A percentile compares a stretch with the other conserved stretches of the same genome.
Evolutionary conservation across 768 basidiomycete species (phyloP).

Genomic region (Terana coerulea): DNA sequence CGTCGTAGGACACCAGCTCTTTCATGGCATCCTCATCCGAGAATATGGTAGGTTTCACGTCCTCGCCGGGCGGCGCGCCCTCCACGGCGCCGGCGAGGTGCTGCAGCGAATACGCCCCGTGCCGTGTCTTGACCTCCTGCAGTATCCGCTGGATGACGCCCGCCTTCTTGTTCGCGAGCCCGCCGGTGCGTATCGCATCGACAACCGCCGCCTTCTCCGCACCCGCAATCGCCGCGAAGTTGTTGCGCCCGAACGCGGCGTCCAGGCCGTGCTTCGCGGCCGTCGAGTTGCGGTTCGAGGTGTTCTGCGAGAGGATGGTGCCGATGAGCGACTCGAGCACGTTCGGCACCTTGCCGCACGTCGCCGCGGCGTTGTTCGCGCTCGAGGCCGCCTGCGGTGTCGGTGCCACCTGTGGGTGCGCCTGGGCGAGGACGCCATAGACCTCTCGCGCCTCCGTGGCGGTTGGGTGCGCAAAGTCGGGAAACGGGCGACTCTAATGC

Average conservation of each 20-base stretch:
- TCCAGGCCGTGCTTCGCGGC: conserved; percentile 49
- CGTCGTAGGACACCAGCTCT: conserved; percentile 51
- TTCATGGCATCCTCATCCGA: conserved; percentile 51
- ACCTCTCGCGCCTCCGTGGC: conserved; percentile 37
- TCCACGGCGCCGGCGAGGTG: conserved; percentile 38
- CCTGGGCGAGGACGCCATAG: conserved; percentile 35
- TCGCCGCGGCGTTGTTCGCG: conserved; percentile 36
- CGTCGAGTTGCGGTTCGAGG: conserved; percentile 45
- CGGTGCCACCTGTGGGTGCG: conserved; percentile 25
- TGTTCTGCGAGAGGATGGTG: conserved; percentile 60
- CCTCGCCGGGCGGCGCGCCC: conserved; percentile 1
- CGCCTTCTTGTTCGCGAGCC: conserved; percentile 59
- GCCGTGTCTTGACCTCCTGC: conserved; percentile 36
- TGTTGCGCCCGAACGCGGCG: conserved; percentile 43
- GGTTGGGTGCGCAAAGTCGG: conserved; percentile 42
- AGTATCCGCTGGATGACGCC: conserved; percentile 49
- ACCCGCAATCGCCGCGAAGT: conserved; percentile 44
- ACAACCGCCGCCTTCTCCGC: conserved; percentile 41
- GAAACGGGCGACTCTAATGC: conserved; percentile 43
- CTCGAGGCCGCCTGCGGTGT: conserved; percentile 24
- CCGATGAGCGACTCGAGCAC: conserved; percentile 57
- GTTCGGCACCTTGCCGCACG: conserved; percentile 46
- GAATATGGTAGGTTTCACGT: conserved; percentile 15
- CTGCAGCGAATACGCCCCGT: conserved; percentile 55
- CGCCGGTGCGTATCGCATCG: conserved; percentile 49